Conservation (phyloP, 305 asterid species). For the Caryopteris hybrid region DNA sequence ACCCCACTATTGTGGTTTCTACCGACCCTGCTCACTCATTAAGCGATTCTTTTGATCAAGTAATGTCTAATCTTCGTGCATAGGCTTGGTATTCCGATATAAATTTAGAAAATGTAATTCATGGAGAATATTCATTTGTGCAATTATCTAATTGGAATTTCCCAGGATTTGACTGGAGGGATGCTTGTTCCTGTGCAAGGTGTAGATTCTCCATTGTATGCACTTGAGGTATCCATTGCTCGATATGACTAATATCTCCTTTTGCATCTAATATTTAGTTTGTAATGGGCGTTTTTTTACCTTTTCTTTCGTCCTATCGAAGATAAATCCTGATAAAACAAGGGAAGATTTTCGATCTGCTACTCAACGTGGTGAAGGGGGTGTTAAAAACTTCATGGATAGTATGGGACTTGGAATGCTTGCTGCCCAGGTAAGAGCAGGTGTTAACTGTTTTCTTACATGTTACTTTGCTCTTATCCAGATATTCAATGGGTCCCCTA, state of each 20-base stretch:
- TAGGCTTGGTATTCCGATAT: not conserved
- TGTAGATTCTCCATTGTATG: constrained; percentile 65
- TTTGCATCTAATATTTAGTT: constrained; percentile 4
- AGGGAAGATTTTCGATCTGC: constrained; percentile 50
- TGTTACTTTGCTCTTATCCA: not conserved
- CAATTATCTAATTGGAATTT: not conserved
- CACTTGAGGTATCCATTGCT: constrained; percentile 54
- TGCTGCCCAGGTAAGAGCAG: constrained; percentile 52
- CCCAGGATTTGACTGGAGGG: constrained; percentile 72
- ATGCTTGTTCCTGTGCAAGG: constrained; percentile 68
- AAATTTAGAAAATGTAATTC: not conserved
- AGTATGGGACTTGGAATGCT: constrained; percentile 73
- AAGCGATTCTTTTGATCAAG: constrained; percentile 82
- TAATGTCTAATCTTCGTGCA: constrained; percentile 19
- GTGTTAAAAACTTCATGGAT: constrained; percentile 50
- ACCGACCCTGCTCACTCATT: constrained; percentile 84
- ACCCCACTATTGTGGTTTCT: constrained; percentile 65
- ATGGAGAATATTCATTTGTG: not conserved
- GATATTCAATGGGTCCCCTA: not conserved
- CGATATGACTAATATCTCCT: not conserved
- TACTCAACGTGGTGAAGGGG: constrained; percentile 37
- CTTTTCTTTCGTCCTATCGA: constrained; percentile 7
- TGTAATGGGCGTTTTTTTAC: not conserved
- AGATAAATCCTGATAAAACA: constrained; percentile 63
- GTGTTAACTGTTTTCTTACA: not conserved